These are phyloP conservation scores for Candida lessepsii DNA, from an alignment of 805 yeast genomes.

Conservation along the genomic window DNA sequence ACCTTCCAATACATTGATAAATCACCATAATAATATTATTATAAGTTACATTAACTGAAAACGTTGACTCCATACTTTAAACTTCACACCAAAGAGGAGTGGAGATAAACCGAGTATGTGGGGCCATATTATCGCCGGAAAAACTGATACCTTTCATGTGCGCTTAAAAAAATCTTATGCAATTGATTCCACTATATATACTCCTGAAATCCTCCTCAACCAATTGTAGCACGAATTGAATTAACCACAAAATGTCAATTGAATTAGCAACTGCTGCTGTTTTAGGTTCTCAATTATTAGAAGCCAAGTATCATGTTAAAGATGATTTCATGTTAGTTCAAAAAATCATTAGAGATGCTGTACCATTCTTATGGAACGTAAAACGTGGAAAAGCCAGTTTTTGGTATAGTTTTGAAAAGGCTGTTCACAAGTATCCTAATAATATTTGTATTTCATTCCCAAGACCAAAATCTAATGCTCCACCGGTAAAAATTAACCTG, in stretches of 20 bases:
- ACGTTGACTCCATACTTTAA: no score
- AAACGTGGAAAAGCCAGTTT: constrained; percentile 49
- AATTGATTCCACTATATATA: constrained; percentile 1
- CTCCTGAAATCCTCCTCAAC: constrained; percentile 1
- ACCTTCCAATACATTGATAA: no score
- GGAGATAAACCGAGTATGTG: no score
- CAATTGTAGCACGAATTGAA: not conserved
- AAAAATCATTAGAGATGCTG: constrained; percentile 38
- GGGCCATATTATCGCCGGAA: not conserved
- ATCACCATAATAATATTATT: no score
- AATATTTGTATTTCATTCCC: constrained; percentile 64
- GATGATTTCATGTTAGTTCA: constrained; percentile 58
- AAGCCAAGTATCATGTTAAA: constrained; percentile 42
- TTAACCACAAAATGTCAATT: constrained; percentile 14
- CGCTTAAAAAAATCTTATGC: constrained; percentile 6
- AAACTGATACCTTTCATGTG: constrained; percentile 2
- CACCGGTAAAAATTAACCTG: constrained; percentile 23
- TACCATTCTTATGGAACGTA: constrained; percentile 39
- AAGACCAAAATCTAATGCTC: constrained; percentile 38
- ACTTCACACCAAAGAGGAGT: no score
- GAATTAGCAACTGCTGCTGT: constrained; percentile 44
- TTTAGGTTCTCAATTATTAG: constrained; percentile 45
- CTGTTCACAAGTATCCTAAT: constrained; percentile 50
- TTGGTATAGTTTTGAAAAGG: constrained; percentile 68
- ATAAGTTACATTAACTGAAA: no score